These are phyloP conservation scores for Pholiota molesta DNA, from an alignment of 768 basidiomycete species.

Conservation along the genomic window DNA sequence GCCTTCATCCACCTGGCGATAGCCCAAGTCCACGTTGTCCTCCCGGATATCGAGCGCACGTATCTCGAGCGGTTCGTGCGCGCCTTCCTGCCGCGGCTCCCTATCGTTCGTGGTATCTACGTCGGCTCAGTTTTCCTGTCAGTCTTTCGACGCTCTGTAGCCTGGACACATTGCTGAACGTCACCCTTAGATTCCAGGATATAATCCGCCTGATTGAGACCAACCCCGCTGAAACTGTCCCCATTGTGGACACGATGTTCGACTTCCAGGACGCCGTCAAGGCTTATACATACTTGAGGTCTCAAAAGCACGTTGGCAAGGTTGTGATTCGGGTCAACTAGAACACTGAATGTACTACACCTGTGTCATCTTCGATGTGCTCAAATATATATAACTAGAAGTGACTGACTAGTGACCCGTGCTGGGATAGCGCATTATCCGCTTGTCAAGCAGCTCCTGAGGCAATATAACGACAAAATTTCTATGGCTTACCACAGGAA, in stretches of 20 bases:
- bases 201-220: constrained; percentile 53
- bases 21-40: not conserved
- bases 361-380: too few species aligned
- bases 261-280: constrained; percentile 51
- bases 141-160: constrained; percentile 19
- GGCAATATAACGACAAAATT: too few species aligned
- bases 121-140: constrained; percentile 64
- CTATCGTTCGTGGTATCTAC: constrained; percentile 52
- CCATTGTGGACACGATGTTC: constrained; percentile 62
- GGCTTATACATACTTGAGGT: constrained; percentile 56
- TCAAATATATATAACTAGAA: too few species aligned
- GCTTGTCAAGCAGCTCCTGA: too few species aligned
- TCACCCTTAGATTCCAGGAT: constrained; percentile 46
- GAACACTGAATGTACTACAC: too few species aligned
- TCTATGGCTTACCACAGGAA: too few species aligned
- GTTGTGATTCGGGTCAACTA: constrained; percentile 41
- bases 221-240: constrained; percentile 44
- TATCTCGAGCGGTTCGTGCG: not conserved
- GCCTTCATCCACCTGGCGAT: not conserved
- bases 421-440: too few species aligned
- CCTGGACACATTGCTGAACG: not conserved
- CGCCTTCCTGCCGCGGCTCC: too few species aligned
- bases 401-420: too few species aligned
- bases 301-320: constrained; percentile 64
- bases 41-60: not conserved